Base-by-base conservation (phyloP, 176 grass and related monocot species). In the Alopecurus myosuroides region DNA sequence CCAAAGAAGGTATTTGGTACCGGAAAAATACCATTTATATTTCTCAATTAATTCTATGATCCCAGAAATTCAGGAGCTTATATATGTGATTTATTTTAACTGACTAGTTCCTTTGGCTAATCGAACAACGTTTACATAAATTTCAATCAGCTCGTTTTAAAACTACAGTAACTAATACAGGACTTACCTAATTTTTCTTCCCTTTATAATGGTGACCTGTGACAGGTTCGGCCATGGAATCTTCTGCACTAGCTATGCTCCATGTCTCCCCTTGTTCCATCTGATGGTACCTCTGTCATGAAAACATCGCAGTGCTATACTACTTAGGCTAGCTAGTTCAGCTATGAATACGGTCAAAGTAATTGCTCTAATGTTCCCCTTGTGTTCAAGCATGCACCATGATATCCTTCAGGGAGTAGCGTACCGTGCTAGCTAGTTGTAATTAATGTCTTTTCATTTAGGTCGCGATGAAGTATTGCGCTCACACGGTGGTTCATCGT, bases 121-220 rank as follows among this genome's bases (percentile, higher is more conserved):
- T 82, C 69, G 15, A 63, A 50, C 20, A 67, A 25, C 49, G 61
- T 76, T 76, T 6, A 61, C 36, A n/a, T 34, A 37, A 60, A 48
- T 46, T 74, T 14, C 18, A 77, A 65, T 70, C 61, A 82, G 72
- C 26, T 63, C 52, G 18, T 70, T 77, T 82, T 34, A 30, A 49
- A 49, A 49, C 25, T 48, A n/a, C n/a, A n/a, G n/a, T n/a, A 74
- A 86, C 66, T 79, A 80, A 82, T 36, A 63, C 36, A 73, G 78
- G 53, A 56, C 22, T 42, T 65, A 90, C 88, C 88, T 82, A 90
- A 90, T 72, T 82, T 86, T 90, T 60, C 73, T 90, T 82, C 78
- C 72, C 61, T 74, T 36, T 77, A 58, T 73, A 28, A 78, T 72
- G 35, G 73, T 35, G 79, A 66, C 44, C 35, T 70, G 58, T 78